Evolutionary conservation across 1,139 yeast genomes (phyloP), one percentile per base, ranked within the genome.

Genomic region (Diutina neorugosa): DNA sequence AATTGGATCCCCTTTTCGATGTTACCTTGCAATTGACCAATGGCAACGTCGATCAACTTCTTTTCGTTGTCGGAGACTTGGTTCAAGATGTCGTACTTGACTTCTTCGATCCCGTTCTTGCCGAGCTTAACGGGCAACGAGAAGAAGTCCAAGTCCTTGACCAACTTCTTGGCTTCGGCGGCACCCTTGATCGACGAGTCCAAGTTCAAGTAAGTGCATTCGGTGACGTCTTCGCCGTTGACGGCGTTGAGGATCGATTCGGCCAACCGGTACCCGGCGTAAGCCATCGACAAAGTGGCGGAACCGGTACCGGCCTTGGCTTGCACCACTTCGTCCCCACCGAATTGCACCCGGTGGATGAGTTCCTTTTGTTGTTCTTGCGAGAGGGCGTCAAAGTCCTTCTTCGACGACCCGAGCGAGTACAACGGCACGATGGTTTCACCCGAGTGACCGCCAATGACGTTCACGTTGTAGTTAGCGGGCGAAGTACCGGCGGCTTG

Each of bases 101-200:
- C 75, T 72, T 83, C 84, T 69, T 82, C 83, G 60, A 88, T 89
- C 77, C 99, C 99, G 59, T 84, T 74, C 69, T 86, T 85, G 62
- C 96, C 95, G 64, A 93, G 82, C 61, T 86, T 81, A 60, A 91
- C 96, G 64, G 88, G 90, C 63, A 96, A 84, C 51, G 98, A 89
- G 78, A 93, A 93, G 84, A 86, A 93, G 60, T 85, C 93, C 64
- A 91, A 85, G 65, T 90, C 93, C 68, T 85, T 88, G 57, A 76
- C 75, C 77, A 73, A 69, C 63, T 72, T 70, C 65, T 86, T 86
- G 77, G 82, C 94, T 66, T 96, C 97, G 57, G 87, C 77, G 62
- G 86, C 91, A 58, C 79, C 79, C 62, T 70, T 68, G 59, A 73
- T 46, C n/a, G 37, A 63, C 53, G 67, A 60, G 61, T 69, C 71